Evolutionary conservation across 352 stramenopile species (phyloP).

Genomic region (Phytopythium boreale): DNA sequence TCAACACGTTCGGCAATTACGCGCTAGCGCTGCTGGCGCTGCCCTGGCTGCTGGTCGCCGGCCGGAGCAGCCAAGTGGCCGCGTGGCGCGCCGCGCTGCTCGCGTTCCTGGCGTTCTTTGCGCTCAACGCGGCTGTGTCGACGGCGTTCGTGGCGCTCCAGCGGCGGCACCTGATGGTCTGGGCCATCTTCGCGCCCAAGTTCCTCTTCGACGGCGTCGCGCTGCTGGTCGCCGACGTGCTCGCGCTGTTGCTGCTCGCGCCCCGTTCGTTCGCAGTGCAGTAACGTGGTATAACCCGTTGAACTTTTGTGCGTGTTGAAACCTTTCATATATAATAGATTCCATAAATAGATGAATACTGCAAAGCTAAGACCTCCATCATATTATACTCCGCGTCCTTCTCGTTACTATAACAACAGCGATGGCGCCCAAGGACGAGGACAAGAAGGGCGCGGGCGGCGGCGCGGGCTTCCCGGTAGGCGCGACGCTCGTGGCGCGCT

Average conservation of each 20-base stretch:
- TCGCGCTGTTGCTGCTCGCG: conserved; percentile 36
- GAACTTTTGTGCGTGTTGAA: background rate
- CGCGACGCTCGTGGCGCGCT: conserved; percentile 57
- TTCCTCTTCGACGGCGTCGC: conserved; percentile 84
- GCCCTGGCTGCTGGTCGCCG: conserved; percentile 21
- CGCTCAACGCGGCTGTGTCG: conserved; percentile 61
- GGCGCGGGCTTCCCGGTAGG: conserved; percentile 48
- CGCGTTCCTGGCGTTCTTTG: conserved; percentile 42
- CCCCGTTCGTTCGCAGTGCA: background rate
- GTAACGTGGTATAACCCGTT: conserved; percentile 3
- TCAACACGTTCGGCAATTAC: conserved; percentile 89
- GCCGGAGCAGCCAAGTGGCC: background rate
- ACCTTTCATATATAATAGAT: background rate
- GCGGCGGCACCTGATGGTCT: conserved; percentile 91
- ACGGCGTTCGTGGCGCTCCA: conserved; percentile 83
- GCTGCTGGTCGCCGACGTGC: conserved; percentile 47
- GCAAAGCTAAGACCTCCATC: background rate
- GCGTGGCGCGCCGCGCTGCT: conserved; percentile 13
- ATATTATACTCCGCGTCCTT: background rate
- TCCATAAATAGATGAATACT: background rate
- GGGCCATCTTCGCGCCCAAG: conserved; percentile 91
- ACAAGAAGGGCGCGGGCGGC: conserved; percentile 9
- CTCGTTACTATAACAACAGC: no score
- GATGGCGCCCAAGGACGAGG: conserved; percentile 7
- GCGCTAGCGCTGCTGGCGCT: conserved; percentile 38